phyloP scores from a whole-genome alignment of 2,329 filamentous ascomycete species.

The Aspergillus sp. region DNA sequence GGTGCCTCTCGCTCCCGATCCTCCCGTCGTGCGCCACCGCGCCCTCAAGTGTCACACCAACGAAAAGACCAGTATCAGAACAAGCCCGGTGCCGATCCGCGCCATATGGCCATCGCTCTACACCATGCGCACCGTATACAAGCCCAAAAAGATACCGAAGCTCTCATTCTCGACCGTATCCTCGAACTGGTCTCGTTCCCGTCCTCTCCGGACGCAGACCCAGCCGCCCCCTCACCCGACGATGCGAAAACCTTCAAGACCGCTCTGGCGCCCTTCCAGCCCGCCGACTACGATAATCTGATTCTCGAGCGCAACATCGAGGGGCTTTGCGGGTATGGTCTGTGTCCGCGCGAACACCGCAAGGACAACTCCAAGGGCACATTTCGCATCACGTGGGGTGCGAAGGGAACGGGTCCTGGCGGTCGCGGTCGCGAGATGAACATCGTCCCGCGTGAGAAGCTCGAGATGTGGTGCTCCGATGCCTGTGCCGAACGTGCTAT shows the following conservation, averaged over 20 bases:
- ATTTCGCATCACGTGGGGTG: slow-evolving; percentile 65
- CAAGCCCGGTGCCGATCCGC: slow-evolving; percentile 44
- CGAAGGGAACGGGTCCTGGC: slow-evolving; percentile 47
- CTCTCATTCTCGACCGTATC: slow-evolving; percentile 69
- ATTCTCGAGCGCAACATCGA: slow-evolving; percentile 86
- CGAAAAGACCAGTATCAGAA: slow-evolving; percentile 26
- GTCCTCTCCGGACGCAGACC: slow-evolving; percentile 49
- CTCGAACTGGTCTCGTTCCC: slow-evolving; percentile 69
- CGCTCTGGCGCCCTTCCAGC: slow-evolving; percentile 72
- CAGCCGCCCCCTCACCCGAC: slow-evolving; percentile 52
- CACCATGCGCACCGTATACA: slow-evolving; percentile 82
- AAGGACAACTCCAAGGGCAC: slow-evolving; percentile 58
- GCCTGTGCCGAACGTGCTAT: slow-evolving; percentile 76
- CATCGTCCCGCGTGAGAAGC: slow-evolving; percentile 68
- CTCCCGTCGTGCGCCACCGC: slow-evolving; percentile 17
- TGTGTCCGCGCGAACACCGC: slow-evolving; percentile 68
- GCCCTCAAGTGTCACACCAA: slow-evolving; percentile 26
- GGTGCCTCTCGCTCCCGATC: slow-evolving; percentile 41
- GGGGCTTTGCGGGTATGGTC: slow-evolving; percentile 75
- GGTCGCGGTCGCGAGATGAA: slow-evolving; percentile 54
- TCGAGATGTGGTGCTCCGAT: slow-evolving; percentile 85
- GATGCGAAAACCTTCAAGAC: slow-evolving; percentile 67
- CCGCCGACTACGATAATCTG: slow-evolving; percentile 83
- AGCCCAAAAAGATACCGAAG: slow-evolving; percentile 75
- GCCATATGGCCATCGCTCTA: slow-evolving; percentile 63